These are phyloP conservation scores for Kingdonia uniflora DNA, from an alignment of 164 flowering plant genomes.

Conservation along the genomic window DNA sequence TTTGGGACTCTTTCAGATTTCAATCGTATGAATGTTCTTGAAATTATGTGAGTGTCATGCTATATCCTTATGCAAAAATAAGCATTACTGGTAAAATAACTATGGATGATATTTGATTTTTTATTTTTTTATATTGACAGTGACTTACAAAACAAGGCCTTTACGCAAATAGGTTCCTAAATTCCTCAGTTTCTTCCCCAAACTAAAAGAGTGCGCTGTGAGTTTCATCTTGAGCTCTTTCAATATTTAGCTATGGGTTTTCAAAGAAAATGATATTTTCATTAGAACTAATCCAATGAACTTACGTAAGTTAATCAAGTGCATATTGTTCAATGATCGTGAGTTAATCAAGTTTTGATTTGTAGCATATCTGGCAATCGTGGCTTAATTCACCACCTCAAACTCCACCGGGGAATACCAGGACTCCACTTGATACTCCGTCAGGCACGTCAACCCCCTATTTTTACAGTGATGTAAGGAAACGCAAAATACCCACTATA, in stretches of 20 bases:
- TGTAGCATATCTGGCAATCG: slow-evolving; percentile 3
- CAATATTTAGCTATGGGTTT: no score
- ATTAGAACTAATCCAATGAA: not conserved
- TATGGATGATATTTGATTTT: no score
- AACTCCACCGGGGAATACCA: no score
- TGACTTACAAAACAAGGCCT: slow-evolving; percentile 22
- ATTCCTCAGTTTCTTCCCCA: slow-evolving; percentile 21
- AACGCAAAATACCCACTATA: no score
- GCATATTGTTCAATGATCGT: not conserved
- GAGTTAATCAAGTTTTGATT: not conserved
- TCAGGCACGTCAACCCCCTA: no score
- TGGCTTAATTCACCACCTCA: not conserved
- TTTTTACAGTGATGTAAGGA: no score
- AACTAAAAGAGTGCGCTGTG: slow-evolving; percentile 20
- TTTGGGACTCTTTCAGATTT: slow-evolving; percentile 34
- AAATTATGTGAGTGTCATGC: slow-evolving; percentile 29
- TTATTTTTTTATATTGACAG: slow-evolving; percentile 9
- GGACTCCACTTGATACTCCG: no score
- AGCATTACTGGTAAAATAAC: not conserved
- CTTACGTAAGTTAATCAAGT: not conserved
- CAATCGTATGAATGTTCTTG: slow-evolving; percentile 34
- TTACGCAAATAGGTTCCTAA: slow-evolving; percentile 18
- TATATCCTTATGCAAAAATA: no score
- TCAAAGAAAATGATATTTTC: not conserved
- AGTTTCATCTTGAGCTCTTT: slow-evolving; percentile 2